Base-by-base conservation (phyloP, 495 filamentous ascomycete genomes). In the Penicillium macrosclerotiorum region DNA sequence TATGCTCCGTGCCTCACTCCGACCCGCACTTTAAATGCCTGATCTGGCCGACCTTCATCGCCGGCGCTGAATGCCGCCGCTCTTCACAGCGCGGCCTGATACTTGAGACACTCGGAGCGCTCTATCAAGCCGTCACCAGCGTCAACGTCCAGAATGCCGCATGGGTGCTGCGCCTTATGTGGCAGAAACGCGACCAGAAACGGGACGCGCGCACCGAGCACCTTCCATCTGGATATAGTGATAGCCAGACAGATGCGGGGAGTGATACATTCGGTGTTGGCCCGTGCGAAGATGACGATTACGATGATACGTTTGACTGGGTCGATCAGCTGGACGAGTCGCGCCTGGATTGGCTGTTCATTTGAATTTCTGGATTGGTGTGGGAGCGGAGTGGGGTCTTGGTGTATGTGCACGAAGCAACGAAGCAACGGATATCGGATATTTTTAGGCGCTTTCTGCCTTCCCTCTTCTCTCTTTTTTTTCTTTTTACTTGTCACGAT, bases 31-130 rank as follows among this genome's bases (percentile, higher is more conserved):
- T 73, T 60, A 75, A 75, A 53, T 73, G 72, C 39, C 65, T 72
- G 24, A 73, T 75, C 16, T 75, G 72, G 72, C 69, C 69, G 0
- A 65, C 72, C 3, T 75, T 75, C 53, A 75, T 75, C 36, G 69
- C 69, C 2, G 72, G 72, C 38, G 72, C 68, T 3, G 72, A 75
- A 39, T 71, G 67, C 31, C 60, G 55, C 8, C 59, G 67, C 8
- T 40, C 62, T 9, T 54, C 61, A 13, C 65, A 69, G 18, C 65
- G 72, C 0, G 51, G 60, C 1, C 50, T 68, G 12, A 55, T 72
- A 8, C 57, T 75, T 3, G 61, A 69, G 18, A 64, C 54, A 7
- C 60, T 75, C 3, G 57, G 60, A 7, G 47, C 58, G 2, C 46
- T 75, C 8, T 75, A 69, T 53, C 63, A 71, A 26, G 56, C 62